A percentile compares a stretch with the other conserved stretches of the same genome.
Evolutionary conservation across 192 early-diverging fungal species (phyloP).

Genomic region (Gaertneriomyces semiglobifer): DNA sequence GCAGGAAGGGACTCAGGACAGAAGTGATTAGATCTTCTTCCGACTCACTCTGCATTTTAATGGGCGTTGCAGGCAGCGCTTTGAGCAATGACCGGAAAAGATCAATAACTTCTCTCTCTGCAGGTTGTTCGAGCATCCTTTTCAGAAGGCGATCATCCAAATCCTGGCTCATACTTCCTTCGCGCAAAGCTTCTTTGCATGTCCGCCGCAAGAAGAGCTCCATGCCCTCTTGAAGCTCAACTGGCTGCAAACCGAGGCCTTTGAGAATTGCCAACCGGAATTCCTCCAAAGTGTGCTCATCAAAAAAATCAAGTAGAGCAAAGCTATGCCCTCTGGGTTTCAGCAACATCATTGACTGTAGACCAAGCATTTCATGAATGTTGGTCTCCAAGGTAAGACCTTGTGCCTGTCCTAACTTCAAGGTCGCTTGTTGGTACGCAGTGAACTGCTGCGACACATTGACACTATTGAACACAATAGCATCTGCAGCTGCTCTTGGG

Average conservation of each 20-base stretch:
- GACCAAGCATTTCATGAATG: neutral
- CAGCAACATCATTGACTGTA: slow-evolving; percentile 1
- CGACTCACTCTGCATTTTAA: neutral
- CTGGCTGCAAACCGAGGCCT: too few relatives aligned
- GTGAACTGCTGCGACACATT: neutral
- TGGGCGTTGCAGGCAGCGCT: neutral
- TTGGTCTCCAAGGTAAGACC: neutral
- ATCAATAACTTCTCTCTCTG: slow-evolving; percentile 4
- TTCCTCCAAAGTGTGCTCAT: too few relatives aligned
- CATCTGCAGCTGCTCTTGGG: neutral
- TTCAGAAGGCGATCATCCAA: neutral
- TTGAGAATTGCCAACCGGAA: too few relatives aligned
- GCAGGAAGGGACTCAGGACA: neutral
- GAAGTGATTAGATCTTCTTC: neutral
- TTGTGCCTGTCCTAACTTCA: neutral
- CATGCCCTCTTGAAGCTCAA: neutral
- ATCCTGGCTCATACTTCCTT: neutral
- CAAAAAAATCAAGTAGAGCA: too few relatives aligned
- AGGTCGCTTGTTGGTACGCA: neutral
- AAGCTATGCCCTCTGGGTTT: too few relatives aligned
- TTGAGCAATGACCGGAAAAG: neutral
- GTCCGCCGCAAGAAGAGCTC: neutral
- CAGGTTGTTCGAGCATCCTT: slow-evolving; percentile 2
- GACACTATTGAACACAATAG: neutral
- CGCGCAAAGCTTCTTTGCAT: neutral